Percentiles rank a stretch among this genome's conserved stretches.
Evolutionary conservation across 2,329 filamentous ascomycete species (phyloP).

Genomic region (Clarireedia monteithiana): DNA sequence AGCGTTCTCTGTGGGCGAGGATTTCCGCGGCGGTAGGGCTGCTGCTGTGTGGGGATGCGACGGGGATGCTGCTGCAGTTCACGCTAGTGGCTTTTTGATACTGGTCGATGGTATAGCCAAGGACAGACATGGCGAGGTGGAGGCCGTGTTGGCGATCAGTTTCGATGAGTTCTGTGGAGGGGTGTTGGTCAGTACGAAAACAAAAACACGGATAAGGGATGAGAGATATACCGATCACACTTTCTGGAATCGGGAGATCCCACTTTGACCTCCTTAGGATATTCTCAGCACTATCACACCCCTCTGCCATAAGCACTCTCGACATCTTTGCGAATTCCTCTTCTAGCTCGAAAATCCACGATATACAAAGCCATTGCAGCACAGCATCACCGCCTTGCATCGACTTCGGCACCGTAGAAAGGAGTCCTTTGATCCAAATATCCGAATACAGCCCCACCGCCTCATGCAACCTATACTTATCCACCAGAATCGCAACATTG

Average conservation of each 20-base stretch:
- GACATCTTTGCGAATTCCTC: neutral
- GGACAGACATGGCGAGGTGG: neutral
- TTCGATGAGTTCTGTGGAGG: neutral
- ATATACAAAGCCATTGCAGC: conserved; percentile 6
- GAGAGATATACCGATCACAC: neutral
- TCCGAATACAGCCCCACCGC: conserved; percentile 8
- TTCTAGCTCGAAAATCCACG: conserved; percentile 3
- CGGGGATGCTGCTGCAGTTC: neutral
- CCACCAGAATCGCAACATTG: conserved; percentile 23
- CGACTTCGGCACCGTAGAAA: neutral
- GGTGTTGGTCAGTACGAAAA: neutral
- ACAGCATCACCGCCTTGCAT: neutral
- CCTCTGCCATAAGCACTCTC: neutral
- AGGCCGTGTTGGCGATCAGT: neutral
- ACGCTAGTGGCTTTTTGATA: neutral
- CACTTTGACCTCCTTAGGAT: neutral
- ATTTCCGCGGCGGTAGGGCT: neutral
- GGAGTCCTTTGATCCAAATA: conserved; percentile 2
- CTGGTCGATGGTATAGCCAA: neutral
- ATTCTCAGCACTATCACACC: conserved; percentile 2
- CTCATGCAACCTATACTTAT: conserved; percentile 23
- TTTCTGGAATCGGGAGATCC: neutral
- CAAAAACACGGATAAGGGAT: too few relatives aligned
- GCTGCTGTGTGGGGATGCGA: neutral
- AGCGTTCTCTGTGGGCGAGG: neutral